Conservation (phyloP, 2,329 filamentous ascomycete genomes). For the Fusarium sulawesiense region DNA sequence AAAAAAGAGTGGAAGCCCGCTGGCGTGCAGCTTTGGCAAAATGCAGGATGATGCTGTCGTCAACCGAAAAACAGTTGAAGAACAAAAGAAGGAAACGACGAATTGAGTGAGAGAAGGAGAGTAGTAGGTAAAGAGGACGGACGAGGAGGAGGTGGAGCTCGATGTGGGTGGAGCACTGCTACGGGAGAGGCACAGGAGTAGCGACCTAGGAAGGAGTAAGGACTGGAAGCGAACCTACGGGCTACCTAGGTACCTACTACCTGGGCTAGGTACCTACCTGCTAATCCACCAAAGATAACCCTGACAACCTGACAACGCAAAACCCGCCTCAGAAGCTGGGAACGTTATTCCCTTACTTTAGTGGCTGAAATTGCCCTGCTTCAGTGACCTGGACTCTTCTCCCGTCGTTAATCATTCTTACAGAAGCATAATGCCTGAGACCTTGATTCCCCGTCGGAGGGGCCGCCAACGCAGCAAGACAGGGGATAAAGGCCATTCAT, state of each 20-base stretch:
- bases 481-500: slow-evolving; percentile 13
- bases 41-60: slow-evolving; percentile 40
- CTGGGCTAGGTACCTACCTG: background rate
- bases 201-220: background rate
- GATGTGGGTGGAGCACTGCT: slow-evolving; percentile 28
- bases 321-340: slow-evolving; percentile 22
- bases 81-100: slow-evolving; percentile 49
- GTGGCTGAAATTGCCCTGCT: slow-evolving; percentile 8
- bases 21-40: slow-evolving; percentile 59
- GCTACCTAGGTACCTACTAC: background rate
- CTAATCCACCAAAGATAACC: slow-evolving; percentile 22
- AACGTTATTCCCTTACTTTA: slow-evolving; percentile 10
- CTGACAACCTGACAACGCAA: slow-evolving; percentile 3
- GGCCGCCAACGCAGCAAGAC: slow-evolving; percentile 17
- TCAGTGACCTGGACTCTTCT: slow-evolving; percentile 7
- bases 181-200: slow-evolving; percentile 40
- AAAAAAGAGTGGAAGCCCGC: slow-evolving; percentile 62
- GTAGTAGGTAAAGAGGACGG: slow-evolving; percentile 41
- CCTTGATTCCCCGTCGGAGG: slow-evolving; percentile 9
- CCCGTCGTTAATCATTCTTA: slow-evolving; percentile 9
- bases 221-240: background rate
- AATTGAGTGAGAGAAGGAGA: slow-evolving; percentile 47
- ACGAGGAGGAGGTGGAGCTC: slow-evolving; percentile 36
- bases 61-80: slow-evolving; percentile 52
- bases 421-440: slow-evolving; percentile 4